These are phyloP conservation scores for Yamadazyma oceani DNA, from an alignment of 1,139 yeast species.

Conservation along the genomic window DNA sequence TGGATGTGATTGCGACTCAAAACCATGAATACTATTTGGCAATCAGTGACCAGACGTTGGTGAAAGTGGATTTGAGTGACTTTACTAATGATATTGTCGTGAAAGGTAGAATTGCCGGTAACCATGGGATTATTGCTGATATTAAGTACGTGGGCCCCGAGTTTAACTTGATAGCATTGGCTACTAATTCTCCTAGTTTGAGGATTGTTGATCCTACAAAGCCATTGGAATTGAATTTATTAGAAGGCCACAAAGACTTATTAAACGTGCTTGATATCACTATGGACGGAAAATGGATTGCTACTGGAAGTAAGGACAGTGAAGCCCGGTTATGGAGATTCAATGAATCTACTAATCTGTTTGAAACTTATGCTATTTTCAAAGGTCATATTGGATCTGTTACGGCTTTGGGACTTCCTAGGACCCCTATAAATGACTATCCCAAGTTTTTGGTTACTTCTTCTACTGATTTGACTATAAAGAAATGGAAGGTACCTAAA, in stretches of 20 bases:
- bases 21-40: constrained; percentile 40
- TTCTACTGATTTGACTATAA: constrained; percentile 84
- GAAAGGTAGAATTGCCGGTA: constrained; percentile 72
- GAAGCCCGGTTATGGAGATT: constrained; percentile 82
- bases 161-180: constrained; percentile 63
- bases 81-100: constrained; percentile 36
- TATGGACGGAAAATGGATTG: constrained; percentile 82
- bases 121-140: constrained; percentile 95
- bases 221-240: constrained; percentile 63
- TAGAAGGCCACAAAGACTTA: constrained; percentile 83
- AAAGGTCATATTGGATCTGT: constrained; percentile 88
- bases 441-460: constrained; percentile 85
- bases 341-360: constrained; percentile 40
- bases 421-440: constrained; percentile 45
- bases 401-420: constrained; percentile 77
- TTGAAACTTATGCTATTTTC: constrained; percentile 59
- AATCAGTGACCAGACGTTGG: constrained; percentile 81
- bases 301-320: constrained; percentile 90
- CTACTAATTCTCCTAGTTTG: constrained; percentile 92
- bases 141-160: constrained; percentile 73
- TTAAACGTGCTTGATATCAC: constrained; percentile 79
- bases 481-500: constrained; percentile 79
- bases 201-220: constrained; percentile 60
- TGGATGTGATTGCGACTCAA: constrained; percentile 48
- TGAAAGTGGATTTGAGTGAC: constrained; percentile 44